Percentiles rank a stretch among this genome's conserved stretches.
phyloP scores from a whole-genome alignment of 495 filamentous ascomycete genomes.

The Penicillium manginii region DNA sequence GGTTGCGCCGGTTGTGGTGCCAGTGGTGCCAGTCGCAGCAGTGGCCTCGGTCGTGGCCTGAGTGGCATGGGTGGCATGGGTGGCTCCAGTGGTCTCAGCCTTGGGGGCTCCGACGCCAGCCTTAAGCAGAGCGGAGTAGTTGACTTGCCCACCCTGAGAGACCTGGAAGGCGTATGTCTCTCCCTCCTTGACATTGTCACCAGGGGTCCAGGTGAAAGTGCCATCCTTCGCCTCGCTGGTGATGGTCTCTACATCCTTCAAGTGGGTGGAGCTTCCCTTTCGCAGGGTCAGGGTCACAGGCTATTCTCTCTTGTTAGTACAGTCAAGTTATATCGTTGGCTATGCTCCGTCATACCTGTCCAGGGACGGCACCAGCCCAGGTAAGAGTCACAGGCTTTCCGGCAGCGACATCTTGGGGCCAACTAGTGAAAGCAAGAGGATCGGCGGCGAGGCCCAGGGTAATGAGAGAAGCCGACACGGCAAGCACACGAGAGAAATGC shows the following conservation, averaged over 20 bases:
- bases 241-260: constrained; percentile 45
- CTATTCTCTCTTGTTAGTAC: constrained; percentile 19
- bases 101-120: constrained; percentile 22
- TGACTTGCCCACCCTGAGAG: constrained; percentile 41
- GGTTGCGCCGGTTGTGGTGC: constrained; percentile 7
- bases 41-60: constrained; percentile 11
- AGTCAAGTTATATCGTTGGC: background rate
- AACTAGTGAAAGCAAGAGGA: constrained; percentile 46
- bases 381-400: constrained; percentile 44
- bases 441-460: constrained; percentile 34
- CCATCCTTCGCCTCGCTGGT: constrained; percentile 39
- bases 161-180: constrained; percentile 53
- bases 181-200: constrained; percentile 37
- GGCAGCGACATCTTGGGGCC: constrained; percentile 42
- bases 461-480: constrained; percentile 34
- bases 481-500: constrained; percentile 38
- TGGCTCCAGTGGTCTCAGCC: constrained; percentile 8
- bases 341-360: constrained; percentile 16
- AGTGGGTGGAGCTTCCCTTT: constrained; percentile 41
- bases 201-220: constrained; percentile 47
- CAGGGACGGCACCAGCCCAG: constrained; percentile 42
- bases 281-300: constrained; percentile 50
- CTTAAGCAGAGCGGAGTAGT: constrained; percentile 52
- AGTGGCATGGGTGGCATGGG: constrained; percentile 20
- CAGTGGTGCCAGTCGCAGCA: constrained; percentile 12